Evolutionary conservation across 805 yeast genomes (phyloP).

Genomic region (Barnettozyma wickerhamii): DNA sequence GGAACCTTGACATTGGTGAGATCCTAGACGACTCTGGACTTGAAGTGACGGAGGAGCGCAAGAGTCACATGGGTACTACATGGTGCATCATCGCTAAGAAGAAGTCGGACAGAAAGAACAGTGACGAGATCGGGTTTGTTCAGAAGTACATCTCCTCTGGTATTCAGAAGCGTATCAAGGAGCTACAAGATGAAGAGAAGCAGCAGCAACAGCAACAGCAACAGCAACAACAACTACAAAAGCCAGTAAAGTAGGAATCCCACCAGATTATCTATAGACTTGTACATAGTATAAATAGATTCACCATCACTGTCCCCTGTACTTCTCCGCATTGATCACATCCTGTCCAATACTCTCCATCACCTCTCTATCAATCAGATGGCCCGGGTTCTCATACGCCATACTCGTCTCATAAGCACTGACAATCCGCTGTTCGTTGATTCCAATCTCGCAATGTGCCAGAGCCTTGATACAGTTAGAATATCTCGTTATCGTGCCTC

Average conservation of each 20-base stretch:
- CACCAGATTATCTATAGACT: neutral
- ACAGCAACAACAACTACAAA: neutral
- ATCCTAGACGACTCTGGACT: conserved; percentile 79
- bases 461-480: conserved; percentile 79
- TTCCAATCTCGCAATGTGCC: conserved; percentile 80
- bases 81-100: conserved; percentile 78
- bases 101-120: conserved; percentile 56
- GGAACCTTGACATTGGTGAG: conserved; percentile 94
- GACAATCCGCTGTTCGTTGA: conserved; percentile 74
- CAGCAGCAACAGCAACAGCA: neutral
- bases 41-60: conserved; percentile 71
- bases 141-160: conserved; percentile 45
- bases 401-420: conserved; percentile 88
- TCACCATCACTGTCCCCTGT: conserved; percentile 59
- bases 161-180: conserved; percentile 26
- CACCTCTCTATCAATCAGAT: conserved; percentile 63
- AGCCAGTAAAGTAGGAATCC: conserved; percentile 1
- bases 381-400: conserved; percentile 68
- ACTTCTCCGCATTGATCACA: conserved; percentile 64
- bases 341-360: conserved; percentile 74
- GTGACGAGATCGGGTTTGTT: conserved; percentile 43
- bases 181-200: conserved; percentile 14
- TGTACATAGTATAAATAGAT: conserved; percentile 4
- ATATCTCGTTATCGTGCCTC: conserved; percentile 79
- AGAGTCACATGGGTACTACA: conserved; percentile 89